phyloP scores from a whole-genome alignment of 371 early-diverging fungal genomes.

The Umbelopsis sp. region DNA sequence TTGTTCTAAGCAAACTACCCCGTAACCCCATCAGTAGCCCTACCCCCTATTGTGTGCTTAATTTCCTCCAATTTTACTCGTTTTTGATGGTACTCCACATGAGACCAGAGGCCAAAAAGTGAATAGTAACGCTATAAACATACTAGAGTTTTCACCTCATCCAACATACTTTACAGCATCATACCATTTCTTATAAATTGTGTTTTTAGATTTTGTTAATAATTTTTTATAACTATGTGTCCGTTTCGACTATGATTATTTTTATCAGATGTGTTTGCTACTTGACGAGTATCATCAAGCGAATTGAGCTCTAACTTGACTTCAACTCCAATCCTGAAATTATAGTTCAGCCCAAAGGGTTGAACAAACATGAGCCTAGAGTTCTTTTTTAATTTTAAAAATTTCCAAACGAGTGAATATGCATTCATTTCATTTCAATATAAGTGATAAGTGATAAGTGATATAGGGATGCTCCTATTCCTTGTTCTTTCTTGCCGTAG shows the following conservation, averaged over 20 bases:
- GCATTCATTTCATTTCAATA: no score
- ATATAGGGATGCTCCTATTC: no score
- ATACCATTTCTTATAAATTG: background rate
- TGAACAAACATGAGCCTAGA: no score
- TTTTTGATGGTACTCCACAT: slow-evolving; percentile 5
- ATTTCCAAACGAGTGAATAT: no score
- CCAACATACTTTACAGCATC: background rate
- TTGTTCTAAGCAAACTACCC: slow-evolving; percentile 1
- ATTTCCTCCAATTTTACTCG: background rate
- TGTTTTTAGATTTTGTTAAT: slow-evolving; percentile 13
- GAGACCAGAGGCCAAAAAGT: slow-evolving; percentile 17
- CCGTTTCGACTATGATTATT: background rate
- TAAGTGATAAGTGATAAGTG: no score
- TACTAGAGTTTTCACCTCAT: slow-evolving; percentile 11
- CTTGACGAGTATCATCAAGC: no score
- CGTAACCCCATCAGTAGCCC: background rate
- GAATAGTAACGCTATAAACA: slow-evolving; percentile 7
- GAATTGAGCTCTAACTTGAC: no score
- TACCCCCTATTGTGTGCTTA: background rate
- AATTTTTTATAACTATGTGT: background rate
- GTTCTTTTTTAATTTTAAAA: no score
- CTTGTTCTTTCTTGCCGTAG: no score
- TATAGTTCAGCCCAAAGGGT: no score
- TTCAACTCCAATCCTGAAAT: no score
- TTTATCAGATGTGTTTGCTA: no score